These are phyloP conservation scores for Millerozyma acaciae DNA, from an alignment of 805 yeast species.

Conservation along the genomic window DNA sequence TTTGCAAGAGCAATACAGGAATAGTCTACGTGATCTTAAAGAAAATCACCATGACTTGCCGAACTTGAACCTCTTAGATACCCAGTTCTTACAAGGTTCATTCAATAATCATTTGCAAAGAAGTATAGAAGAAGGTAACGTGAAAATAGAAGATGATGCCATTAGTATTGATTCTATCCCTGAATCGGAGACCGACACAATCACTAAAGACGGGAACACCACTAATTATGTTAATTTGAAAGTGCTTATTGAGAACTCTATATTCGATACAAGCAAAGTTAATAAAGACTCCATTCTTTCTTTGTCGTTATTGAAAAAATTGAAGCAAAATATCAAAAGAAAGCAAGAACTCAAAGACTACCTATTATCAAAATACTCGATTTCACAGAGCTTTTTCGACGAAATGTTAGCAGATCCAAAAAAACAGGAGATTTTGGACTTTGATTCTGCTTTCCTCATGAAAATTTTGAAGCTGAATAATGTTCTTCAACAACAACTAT, in stretches of 20 bases:
- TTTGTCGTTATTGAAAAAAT: constrained; percentile 19
- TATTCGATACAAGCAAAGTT: constrained; percentile 36
- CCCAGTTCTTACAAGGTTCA: constrained; percentile 24
- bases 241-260: constrained; percentile 43
- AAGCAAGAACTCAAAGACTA: constrained; percentile 29
- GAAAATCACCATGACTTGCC: constrained; percentile 10
- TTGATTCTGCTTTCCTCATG: constrained; percentile 26
- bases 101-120: constrained; percentile 34
- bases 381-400: constrained; percentile 32
- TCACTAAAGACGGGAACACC: constrained; percentile 12
- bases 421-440: constrained; percentile 11
- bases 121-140: constrained; percentile 24
- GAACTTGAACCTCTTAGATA: constrained; percentile 14
- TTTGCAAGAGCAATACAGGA: constrained; percentile 37
- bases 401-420: constrained; percentile 18
- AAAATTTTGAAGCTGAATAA: constrained; percentile 32
- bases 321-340: constrained; percentile 28
- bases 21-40: constrained; percentile 15
- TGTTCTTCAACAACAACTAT: constrained; percentile 28
- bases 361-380: constrained; percentile 24
- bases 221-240: constrained; percentile 37
- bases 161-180: constrained; percentile 19
- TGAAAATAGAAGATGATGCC: constrained; percentile 14
- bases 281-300: constrained; percentile 32
- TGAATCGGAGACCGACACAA: constrained; percentile 14